Evolutionary conservation across 257 asterid genomes (phyloP).

Genomic region (Phtheirospermum japonicum): DNA sequence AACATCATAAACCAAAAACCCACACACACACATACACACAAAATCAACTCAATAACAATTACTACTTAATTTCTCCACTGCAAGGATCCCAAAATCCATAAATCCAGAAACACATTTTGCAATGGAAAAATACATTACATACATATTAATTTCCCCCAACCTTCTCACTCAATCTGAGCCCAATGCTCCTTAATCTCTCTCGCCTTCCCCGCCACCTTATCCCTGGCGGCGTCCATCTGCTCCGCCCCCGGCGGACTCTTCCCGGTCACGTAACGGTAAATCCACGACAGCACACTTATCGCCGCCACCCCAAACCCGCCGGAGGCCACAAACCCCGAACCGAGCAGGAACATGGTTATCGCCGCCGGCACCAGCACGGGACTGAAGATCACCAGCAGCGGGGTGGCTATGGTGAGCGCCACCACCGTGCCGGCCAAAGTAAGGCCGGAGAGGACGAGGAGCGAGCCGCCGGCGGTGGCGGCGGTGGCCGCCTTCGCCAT

Average conservation of each 20-base stretch:
- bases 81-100: no score
- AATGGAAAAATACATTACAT: no score
- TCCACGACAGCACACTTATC: slow-evolving; percentile 57
- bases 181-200: slow-evolving; percentile 39
- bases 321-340: slow-evolving; percentile 53
- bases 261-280: slow-evolving; percentile 58
- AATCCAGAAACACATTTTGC: no score
- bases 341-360: slow-evolving; percentile 40
- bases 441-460: slow-evolving; percentile 57
- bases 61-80: no score
- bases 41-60: no score
- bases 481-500: slow-evolving; percentile 61
- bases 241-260: slow-evolving; percentile 51
- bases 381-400: slow-evolving; percentile 69
- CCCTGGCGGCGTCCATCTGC: slow-evolving; percentile 44
- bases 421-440: slow-evolving; percentile 57
- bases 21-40: no score
- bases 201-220: slow-evolving; percentile 46
- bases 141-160: no score
- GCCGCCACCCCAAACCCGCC: slow-evolving; percentile 75
- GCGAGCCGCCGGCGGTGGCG: slow-evolving; percentile 62
- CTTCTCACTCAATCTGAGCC: no score
- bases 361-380: slow-evolving; percentile 73
- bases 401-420: slow-evolving; percentile 58
- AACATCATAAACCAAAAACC: no score